These are phyloP conservation scores for Metschnikowia sp. DNA, from an alignment of 805 yeast genomes.

Conservation along the genomic window DNA sequence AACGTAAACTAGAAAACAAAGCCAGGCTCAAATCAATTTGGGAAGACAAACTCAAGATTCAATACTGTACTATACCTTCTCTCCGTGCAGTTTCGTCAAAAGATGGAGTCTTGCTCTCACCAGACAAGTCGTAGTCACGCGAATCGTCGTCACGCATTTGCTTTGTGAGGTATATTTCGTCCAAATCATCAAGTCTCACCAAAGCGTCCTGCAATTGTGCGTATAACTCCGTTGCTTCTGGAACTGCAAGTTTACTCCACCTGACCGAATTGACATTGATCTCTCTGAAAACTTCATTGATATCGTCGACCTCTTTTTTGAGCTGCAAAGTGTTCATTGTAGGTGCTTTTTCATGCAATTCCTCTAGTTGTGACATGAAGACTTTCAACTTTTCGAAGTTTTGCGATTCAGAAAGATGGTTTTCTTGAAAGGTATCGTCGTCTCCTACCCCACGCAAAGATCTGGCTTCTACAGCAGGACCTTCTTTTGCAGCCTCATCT, in stretches of 20 bases:
- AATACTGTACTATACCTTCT: too few species aligned
- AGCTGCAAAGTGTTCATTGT: not conserved
- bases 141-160: not conserved
- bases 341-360: not conserved
- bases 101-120: too few species aligned
- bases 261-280: not conserved
- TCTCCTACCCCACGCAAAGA: too few species aligned
- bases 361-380: not conserved
- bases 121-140: not conserved
- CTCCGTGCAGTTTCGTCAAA: too few species aligned
- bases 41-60: too few species aligned
- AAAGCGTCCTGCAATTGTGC: not conserved
- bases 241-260: constrained; percentile 1
- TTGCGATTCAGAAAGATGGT: not conserved
- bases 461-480: too few species aligned
- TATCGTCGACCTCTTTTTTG: not conserved
- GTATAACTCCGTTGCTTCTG: not conserved
- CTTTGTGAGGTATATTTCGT: not conserved
- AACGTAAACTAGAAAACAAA: too few species aligned
- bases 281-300: not conserved
- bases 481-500: not conserved
- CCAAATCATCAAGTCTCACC: not conserved
- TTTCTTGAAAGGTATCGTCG: too few species aligned
- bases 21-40: too few species aligned
- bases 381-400: not conserved